Evolutionary conservation across 73 alveolate species (phyloP).

Genomic region (Paramecium pentaurelia): DNA sequence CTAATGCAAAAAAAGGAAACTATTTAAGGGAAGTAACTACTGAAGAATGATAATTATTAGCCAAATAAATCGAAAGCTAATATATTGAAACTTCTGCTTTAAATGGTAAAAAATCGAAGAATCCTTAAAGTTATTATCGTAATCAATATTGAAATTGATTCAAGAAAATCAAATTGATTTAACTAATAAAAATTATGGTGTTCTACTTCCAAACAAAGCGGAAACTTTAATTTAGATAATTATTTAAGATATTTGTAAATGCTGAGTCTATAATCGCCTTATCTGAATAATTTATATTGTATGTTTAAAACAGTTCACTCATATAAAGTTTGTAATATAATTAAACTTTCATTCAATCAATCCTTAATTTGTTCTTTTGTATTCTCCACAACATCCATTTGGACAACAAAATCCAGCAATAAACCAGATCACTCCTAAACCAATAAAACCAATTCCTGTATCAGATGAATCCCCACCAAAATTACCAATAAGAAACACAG

Average conservation of each 20-base stretch:
- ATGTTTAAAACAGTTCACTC: neutral
- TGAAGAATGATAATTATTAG: neutral
- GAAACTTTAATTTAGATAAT: neutral
- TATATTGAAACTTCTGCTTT: constrained; percentile 35
- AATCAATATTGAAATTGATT: neutral
- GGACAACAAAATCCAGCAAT: neutral
- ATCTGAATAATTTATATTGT: neutral
- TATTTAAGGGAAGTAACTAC: neutral
- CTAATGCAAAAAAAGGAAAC: neutral
- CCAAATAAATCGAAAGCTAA: neutral
- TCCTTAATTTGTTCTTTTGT: neutral
- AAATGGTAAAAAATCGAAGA: neutral
- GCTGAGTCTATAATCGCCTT: neutral
- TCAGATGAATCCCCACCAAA: neutral
- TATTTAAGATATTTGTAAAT: neutral
- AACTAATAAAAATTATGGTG: neutral
- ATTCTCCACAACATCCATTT: constrained; percentile 1
- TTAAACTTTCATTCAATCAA: neutral
- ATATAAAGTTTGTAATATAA: neutral
- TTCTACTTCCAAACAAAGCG: neutral
- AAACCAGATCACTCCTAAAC: neutral
- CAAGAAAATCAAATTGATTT: neutral
- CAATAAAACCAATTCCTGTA: neutral
- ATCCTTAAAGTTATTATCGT: neutral
- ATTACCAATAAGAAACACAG: neutral